Evolutionary conservation across 202 grass and related monocot species (phyloP), one percentile per base, ranked within the genome.

Genomic region (Elaeis oleifera): DNA sequence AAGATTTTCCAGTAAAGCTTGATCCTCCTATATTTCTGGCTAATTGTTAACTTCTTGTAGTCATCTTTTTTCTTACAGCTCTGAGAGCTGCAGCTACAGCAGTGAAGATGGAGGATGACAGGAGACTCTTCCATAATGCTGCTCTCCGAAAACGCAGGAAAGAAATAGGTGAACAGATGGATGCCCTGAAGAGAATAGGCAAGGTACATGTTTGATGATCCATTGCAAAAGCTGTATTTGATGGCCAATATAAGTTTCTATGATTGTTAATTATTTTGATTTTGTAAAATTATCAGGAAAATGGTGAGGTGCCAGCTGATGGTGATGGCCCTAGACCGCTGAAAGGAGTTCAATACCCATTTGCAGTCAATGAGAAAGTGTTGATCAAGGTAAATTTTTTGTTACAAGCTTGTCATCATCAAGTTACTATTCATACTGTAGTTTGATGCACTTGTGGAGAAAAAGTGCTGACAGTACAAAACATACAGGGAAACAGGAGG

Each of bases 61-160:
- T 17, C 61, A 71, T 54, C 66, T 64, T 80, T 26, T 80, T 61
- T 51, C 66, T 62, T 57, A 68, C 64, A 95, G 89, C 89, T 80
- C 73, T 95, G 71, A 84, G 81, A 80, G 89, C 78, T 56, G 84
- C 86, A 67, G 89, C 89, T 66, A 83, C 78, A 24, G 79, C 83
- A 59, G 81, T 95, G 20, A 95, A 95, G 89, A 74, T 89, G 81
- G 89, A 95, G 65, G 82, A 89, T 49, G 89, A 84, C 21, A 85
- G 76, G 73, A 81, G 81, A 52, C 70, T 89, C 21, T 81, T 85
- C 61, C 89, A 89, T 52, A 89, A 85, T 26, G 76, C 71, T n/a
- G 54, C 79, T 53, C 76, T 95, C 65, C 63, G 85, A 6, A 95
- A 95, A 71, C 85, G 71, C 55, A 76, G 82, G 82, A 95, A 83